These are phyloP conservation scores for Prunus fruticosa DNA, from an alignment of 306 rosid genomes.

Conservation along the genomic window DNA sequence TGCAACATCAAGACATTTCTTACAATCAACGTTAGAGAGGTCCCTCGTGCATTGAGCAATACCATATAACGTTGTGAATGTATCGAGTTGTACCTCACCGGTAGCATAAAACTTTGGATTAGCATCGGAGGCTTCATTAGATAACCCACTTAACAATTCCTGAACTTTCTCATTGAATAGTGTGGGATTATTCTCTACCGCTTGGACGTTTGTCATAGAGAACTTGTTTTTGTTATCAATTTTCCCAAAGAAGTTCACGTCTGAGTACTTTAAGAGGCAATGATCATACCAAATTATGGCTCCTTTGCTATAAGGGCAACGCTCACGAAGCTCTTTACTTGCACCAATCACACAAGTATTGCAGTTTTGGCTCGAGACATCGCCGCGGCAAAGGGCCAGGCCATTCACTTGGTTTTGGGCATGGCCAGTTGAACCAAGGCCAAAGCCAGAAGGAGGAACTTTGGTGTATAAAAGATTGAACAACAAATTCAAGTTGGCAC, in stretches of 20 bases:
- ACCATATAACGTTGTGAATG: slow-evolving; percentile 16
- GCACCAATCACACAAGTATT: slow-evolving; percentile 28
- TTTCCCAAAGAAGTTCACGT: slow-evolving; percentile 24
- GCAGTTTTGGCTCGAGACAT: slow-evolving; percentile 24
- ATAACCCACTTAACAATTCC: slow-evolving; percentile 18
- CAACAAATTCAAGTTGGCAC: slow-evolving; percentile 21
- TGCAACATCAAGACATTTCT: slow-evolving; percentile 32
- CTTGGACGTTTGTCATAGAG: slow-evolving; percentile 24
- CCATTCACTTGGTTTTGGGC: slow-evolving; percentile 29
- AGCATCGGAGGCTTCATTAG: slow-evolving; percentile 6
- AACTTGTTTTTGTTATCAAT: slow-evolving; percentile 29
- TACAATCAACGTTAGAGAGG: slow-evolving; percentile 19
- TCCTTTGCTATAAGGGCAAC: slow-evolving; percentile 33
- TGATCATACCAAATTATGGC: slow-evolving; percentile 35
- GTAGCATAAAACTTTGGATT: slow-evolving; percentile 13
- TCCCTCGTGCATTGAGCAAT: slow-evolving; percentile 39
- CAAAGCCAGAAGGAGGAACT: slow-evolving; percentile 36
- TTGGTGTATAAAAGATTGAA: slow-evolving; percentile 13
- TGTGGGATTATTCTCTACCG: slow-evolving; percentile 7
- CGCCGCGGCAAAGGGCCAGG: slow-evolving; percentile 40
- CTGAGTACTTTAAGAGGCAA: slow-evolving; percentile 35
- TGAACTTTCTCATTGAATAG: slow-evolving; percentile 13
- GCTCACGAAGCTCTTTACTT: slow-evolving; percentile 9
- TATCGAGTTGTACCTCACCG: slow-evolving; percentile 21
- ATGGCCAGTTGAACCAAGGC: slow-evolving; percentile 13